Percentiles rank a stretch among this genome's conserved stretches.
Conservation (phyloP, 2,329 filamentous ascomycete species). For the Capronia coronata region DNA sequence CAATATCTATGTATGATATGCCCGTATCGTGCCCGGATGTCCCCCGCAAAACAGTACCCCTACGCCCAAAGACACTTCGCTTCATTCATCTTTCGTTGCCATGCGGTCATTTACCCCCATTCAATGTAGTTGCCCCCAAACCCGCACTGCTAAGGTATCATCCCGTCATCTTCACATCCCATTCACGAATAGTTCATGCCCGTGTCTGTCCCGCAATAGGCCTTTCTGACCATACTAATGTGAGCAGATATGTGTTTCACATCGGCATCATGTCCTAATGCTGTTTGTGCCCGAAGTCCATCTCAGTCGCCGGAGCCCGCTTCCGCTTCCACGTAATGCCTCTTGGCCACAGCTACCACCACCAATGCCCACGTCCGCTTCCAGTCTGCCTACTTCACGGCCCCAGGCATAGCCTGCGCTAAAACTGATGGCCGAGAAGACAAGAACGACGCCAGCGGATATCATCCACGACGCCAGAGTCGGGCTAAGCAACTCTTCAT, state of each 20-base stretch:
- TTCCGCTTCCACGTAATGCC: conserved; percentile 32
- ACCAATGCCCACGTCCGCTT: conserved; percentile 34
- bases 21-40: not conserved
- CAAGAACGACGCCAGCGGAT: conserved; percentile 57
- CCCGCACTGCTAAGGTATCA: not conserved
- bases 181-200: not conserved
- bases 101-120: not conserved
- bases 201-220: not conserved
- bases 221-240: too few species aligned
- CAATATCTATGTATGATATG: not conserved
- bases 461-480: conserved; percentile 61
- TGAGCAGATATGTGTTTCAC: conserved; percentile 2
- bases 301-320: conserved; percentile 17
- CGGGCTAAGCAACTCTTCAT: conserved; percentile 44
- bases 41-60: not conserved
- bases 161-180: not conserved
- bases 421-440: conserved; percentile 59
- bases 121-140: not conserved
- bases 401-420: conserved; percentile 59
- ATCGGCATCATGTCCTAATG: conserved; percentile 13
- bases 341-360: conserved; percentile 42
- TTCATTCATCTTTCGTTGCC: not conserved
- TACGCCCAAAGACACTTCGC: not conserved
- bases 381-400: conserved; percentile 51
- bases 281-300: conserved; percentile 21